Conservation (phyloP, 2,329 filamentous ascomycete genomes). For the Zymoseptoria pseudotritici region DNA sequence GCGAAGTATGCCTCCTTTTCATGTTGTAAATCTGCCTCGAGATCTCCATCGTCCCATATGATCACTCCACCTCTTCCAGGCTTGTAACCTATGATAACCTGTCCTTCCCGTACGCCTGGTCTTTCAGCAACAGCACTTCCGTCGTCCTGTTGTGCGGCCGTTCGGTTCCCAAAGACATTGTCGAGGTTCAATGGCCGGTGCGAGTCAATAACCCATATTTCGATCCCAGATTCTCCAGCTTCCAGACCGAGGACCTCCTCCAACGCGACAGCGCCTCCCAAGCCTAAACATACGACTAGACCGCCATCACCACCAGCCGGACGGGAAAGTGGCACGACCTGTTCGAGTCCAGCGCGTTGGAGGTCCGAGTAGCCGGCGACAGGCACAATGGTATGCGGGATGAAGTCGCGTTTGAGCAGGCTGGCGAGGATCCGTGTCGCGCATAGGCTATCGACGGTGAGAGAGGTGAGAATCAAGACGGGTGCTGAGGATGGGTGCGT, state of each 20-base stretch:
- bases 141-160: constrained; percentile 26
- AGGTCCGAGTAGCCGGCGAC: constrained; percentile 89
- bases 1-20: constrained; percentile 79
- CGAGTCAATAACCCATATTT: constrained; percentile 90
- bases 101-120: constrained; percentile 63
- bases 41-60: constrained; percentile 93
- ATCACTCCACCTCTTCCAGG: constrained; percentile 80
- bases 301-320: constrained; percentile 77
- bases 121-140: constrained; percentile 32
- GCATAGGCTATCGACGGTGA: constrained; percentile 92
- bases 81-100: constrained; percentile 63
- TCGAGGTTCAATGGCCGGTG: constrained; percentile 89
- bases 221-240: constrained; percentile 62
- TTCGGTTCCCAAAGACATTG: constrained; percentile 66
- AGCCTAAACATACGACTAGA: constrained; percentile 83
- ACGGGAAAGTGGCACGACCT: constrained; percentile 81
- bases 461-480: constrained; percentile 82
- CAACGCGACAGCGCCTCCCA: constrained; percentile 85
- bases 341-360: constrained; percentile 65
- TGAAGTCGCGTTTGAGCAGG: constrained; percentile 94
- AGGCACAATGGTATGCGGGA: constrained; percentile 94
- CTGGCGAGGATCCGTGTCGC: constrained; percentile 89
- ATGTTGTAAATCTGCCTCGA: constrained; percentile 67
- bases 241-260: constrained; percentile 71
- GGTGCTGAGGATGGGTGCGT: constrained; percentile 86